Base-by-base conservation (phyloP, 768 basidiomycete genomes). In the Phylloporus sp. region DNA sequence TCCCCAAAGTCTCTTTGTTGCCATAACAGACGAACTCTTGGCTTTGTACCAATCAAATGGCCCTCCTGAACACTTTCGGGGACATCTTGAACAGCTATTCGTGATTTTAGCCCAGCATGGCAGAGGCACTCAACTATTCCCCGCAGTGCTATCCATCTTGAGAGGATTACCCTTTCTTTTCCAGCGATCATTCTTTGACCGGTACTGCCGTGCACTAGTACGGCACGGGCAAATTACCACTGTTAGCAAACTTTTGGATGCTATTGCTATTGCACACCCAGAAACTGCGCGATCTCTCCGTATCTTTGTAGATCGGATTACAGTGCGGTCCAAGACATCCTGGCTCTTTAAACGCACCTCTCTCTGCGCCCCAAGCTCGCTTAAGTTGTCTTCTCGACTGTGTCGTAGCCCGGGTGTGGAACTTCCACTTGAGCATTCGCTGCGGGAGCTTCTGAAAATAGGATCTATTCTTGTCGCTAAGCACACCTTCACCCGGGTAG, bases 391-490 rank as follows among this genome's bases (percentile, higher is more conserved):
- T 29, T 55, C 66, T 42, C 42, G 53, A 16, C 36, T 61, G 26
- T 57, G 55, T 13, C 45, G 47, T 5, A 36, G 40, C 45, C 41
- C 49, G 5, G 35, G 20, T 2, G 31, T 47, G 31, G 60, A 52
- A 22, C 40, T 49, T 22, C 28, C 46, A n/a, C 53, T 56, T 47
- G 65, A 52, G 29, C 31, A 22, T 31, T 52, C 54, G 12, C 52
- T 66, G 24, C 54, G 63, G 65, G 36, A 60, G 48, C 43, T 69
- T 50, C n/a, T 58, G 49, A 20, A 52, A 67, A 57, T 72, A 2
- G 69, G 73, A 13, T 76, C 78, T 16, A 43, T 72, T 16, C 68
- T 63, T 42, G 73, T 75, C 22, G 84, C 81, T 4, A 73, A 73
- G 48, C 70, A 60, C 50, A 52, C 82, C 5, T 73, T 79, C 53